A percentile compares a stretch with the other conserved stretches of the same genome.
Evolutionary conservation across 495 filamentous ascomycete species (phyloP).

Genomic region (Penicillium paradoxum): DNA sequence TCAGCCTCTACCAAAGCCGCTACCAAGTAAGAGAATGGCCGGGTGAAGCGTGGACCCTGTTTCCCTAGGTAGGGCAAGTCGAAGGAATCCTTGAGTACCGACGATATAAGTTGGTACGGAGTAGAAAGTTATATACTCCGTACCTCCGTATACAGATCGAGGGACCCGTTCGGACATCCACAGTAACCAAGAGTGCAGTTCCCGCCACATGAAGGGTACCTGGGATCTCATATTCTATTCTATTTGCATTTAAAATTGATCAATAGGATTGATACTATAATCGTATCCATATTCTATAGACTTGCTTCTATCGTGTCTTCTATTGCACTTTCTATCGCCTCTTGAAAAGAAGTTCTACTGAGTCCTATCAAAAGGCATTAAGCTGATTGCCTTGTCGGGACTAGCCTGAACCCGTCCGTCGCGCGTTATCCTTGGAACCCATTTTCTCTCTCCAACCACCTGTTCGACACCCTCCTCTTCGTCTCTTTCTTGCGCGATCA

Average conservation of each 20-base stretch:
- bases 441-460: conserved; percentile 5
- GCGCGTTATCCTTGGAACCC: conserved; percentile 6
- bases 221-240: too few relatives aligned
- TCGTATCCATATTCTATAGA: too few relatives aligned
- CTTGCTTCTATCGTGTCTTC: neutral
- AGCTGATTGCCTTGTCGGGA: conserved; percentile 24
- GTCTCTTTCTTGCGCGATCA: neutral
- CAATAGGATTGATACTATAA: too few relatives aligned
- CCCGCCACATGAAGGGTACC: too few relatives aligned
- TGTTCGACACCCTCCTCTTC: neutral
- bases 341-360: neutral
- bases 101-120: too few relatives aligned
- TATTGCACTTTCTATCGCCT: neutral
- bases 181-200: too few relatives aligned
- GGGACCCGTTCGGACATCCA: too few relatives aligned
- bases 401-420: conserved; percentile 8
- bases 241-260: too few relatives aligned
- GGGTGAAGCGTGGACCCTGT: neutral
- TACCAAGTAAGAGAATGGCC: neutral
- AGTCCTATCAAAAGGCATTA: neutral
- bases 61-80: neutral
- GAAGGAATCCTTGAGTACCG: neutral
- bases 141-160: too few relatives aligned
- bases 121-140: too few relatives aligned
- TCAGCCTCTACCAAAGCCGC: neutral